Conservation (phyloP, 2,329 filamentous ascomycete species). For the Paramyrothecium sp. region DNA sequence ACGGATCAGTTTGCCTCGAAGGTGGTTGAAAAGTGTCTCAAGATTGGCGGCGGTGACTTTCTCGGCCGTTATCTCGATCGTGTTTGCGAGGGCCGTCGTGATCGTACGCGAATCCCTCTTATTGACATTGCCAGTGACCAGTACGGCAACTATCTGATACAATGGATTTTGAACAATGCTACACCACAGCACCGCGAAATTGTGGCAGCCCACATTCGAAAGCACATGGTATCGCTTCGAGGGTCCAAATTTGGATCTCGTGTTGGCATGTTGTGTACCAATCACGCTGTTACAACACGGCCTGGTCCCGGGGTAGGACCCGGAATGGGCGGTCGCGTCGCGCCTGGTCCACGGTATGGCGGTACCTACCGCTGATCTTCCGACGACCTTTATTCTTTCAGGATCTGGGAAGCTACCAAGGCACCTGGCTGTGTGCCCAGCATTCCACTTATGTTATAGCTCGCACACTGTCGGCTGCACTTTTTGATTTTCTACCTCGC, state of each 20-base stretch:
- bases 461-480: constrained; percentile 17
- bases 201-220: constrained; percentile 90
- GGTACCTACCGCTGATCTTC: constrained; percentile 52
- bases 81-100: constrained; percentile 85
- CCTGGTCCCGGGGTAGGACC: constrained; percentile 80
- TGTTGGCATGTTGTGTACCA: constrained; percentile 98
- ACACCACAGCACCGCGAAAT: constrained; percentile 86
- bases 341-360: constrained; percentile 57
- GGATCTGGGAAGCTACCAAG: not conserved
- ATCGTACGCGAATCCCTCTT: constrained; percentile 91
- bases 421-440: constrained; percentile 1
- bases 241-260: constrained; percentile 98
- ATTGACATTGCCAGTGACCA: constrained; percentile 99
- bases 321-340: constrained; percentile 56
- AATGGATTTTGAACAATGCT: constrained; percentile 92
- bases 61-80: constrained; percentile 88
- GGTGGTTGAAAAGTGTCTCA: constrained; percentile 98
- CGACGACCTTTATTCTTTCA: constrained; percentile 3
- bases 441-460: constrained; percentile 4
- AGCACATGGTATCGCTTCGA: constrained; percentile 98
- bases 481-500: constrained; percentile 26
- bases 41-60: constrained; percentile 90
- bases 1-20: constrained; percentile 99
- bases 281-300: constrained; percentile 84
- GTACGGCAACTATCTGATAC: constrained; percentile 97